Conservation (phyloP, 2,329 filamentous ascomycete genomes). For the Dendrostoma leiphaemia region DNA sequence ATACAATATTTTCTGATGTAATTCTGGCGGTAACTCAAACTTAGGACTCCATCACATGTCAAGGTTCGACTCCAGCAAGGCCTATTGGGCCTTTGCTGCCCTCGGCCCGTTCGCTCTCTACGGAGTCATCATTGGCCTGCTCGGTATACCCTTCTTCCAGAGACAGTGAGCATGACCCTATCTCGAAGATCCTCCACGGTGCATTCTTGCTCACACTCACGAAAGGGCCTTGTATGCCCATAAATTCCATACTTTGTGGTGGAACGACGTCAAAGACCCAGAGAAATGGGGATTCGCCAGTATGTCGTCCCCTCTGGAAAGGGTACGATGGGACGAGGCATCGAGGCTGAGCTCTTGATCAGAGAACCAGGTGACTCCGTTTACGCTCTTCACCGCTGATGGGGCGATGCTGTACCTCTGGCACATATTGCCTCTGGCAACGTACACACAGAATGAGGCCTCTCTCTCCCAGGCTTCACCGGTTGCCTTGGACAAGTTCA, state of each 20-base stretch:
- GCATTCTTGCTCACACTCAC: not conserved
- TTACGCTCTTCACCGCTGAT: slow-evolving; percentile 73
- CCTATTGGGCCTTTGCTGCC: slow-evolving; percentile 55
- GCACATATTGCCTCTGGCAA: slow-evolving; percentile 80
- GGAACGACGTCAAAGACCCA: slow-evolving; percentile 71
- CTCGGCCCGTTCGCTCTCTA: slow-evolving; percentile 59
- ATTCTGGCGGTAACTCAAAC: too few species aligned
- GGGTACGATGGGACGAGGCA: not conserved
- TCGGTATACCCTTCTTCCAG: slow-evolving; percentile 71
- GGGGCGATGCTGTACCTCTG: slow-evolving; percentile 80
- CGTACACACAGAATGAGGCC: slow-evolving; percentile 71
- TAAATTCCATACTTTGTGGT: slow-evolving; percentile 70
- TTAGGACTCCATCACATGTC: not conserved
- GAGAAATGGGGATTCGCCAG: slow-evolving; percentile 85
- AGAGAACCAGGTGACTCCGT: slow-evolving; percentile 89
- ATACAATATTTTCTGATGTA: too few species aligned
- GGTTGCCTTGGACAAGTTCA: slow-evolving; percentile 43
- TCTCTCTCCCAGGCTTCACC: slow-evolving; percentile 38
- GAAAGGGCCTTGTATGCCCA: slow-evolving; percentile 79
- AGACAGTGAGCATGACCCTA: slow-evolving; percentile 63
- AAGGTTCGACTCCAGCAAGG: slow-evolving; percentile 30
- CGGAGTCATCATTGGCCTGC: slow-evolving; percentile 59
- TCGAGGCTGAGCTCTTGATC: slow-evolving; percentile 17
- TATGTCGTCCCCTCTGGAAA: slow-evolving; percentile 36
- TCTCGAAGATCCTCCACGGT: not conserved